phyloP scores from a whole-genome alignment of 139 green algal genomes.

The Coccomyxa sp. region DNA sequence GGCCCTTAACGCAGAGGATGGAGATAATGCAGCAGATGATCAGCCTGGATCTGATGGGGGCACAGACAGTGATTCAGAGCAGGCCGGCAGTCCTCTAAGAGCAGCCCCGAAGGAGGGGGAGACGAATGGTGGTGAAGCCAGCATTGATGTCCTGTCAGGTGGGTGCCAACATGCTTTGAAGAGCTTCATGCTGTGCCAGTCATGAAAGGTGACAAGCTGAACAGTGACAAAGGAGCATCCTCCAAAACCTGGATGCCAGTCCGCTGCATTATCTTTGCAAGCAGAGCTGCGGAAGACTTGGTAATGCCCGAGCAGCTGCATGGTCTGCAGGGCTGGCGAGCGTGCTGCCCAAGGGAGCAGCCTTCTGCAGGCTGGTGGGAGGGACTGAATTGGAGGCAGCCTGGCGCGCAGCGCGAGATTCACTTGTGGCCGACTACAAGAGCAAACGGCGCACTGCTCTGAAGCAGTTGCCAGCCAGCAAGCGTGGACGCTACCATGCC shows the following conservation, averaged over 20 bases:
- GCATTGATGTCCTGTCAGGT: not conserved
- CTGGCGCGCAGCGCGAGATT: not conserved
- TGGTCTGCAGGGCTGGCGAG: not conserved
- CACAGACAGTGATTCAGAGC: no score
- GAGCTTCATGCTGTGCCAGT: not conserved
- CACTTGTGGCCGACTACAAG: not conserved
- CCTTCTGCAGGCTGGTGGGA: not conserved
- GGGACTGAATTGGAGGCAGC: not conserved
- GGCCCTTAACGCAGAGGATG: no score
- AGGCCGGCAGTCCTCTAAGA: no score
- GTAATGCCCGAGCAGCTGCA: not conserved
- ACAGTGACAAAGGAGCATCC: not conserved
- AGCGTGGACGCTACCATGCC: no score
- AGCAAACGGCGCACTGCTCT: not conserved
- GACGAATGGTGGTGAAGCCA: no score
- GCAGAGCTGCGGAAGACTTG: not conserved
- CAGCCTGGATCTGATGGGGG: no score
- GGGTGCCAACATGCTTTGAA: not conserved
- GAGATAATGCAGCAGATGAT: no score
- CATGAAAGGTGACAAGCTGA: not conserved
- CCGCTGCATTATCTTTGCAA: not conserved
- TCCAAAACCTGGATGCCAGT: not conserved
- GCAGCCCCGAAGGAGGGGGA: no score
- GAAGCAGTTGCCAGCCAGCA: not conserved
- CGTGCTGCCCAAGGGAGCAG: not conserved